These are phyloP conservation scores for Xylaria flabelliformis DNA, from an alignment of 495 filamentous ascomycete genomes.

Conservation along the genomic window DNA sequence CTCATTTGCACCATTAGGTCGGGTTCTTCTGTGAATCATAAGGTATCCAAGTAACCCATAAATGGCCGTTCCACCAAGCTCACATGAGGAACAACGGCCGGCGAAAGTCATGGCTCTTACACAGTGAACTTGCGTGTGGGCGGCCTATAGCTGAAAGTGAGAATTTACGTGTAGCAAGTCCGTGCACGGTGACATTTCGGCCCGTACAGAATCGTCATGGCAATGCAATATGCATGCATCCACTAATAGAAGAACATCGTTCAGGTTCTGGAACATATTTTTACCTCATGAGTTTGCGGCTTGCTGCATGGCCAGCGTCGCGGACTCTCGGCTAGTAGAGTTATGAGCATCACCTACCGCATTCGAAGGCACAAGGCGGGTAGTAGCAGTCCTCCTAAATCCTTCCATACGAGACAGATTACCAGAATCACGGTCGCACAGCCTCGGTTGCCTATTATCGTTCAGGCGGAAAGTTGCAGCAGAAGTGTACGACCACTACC, in stretches of 20 bases:
- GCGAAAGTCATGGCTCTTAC: not conserved
- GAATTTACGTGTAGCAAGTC: conserved; percentile 5
- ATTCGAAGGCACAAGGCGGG: conserved; percentile 11
- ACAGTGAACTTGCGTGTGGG: conserved; percentile 9
- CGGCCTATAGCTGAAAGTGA: not conserved
- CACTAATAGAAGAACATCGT: conserved; percentile 26
- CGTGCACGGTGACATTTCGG: conserved; percentile 22
- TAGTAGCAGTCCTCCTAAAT: conserved; percentile 22
- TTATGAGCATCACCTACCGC: conserved; percentile 16
- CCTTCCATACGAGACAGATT: conserved; percentile 37
- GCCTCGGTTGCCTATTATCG: conserved; percentile 35
- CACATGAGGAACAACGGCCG: not conserved
- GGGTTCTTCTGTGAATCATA: not conserved
- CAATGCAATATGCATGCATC: conserved; percentile 23
- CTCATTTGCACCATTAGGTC: conserved; percentile 4
- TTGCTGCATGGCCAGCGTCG: conserved; percentile 18
- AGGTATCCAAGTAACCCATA: not conserved
- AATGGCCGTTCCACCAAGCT: not conserved
- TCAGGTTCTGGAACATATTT: conserved; percentile 24
- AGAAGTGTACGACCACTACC: conserved; percentile 24
- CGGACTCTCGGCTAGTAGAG: conserved; percentile 20
- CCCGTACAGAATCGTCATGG: conserved; percentile 16
- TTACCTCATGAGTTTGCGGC: conserved; percentile 13
- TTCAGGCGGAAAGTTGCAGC: conserved; percentile 39
- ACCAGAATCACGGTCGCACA: conserved; percentile 20